phyloP scores from a whole-genome alignment of 1,284 basidiomycete genomes.

The Leucoagaricus sp. region DNA sequence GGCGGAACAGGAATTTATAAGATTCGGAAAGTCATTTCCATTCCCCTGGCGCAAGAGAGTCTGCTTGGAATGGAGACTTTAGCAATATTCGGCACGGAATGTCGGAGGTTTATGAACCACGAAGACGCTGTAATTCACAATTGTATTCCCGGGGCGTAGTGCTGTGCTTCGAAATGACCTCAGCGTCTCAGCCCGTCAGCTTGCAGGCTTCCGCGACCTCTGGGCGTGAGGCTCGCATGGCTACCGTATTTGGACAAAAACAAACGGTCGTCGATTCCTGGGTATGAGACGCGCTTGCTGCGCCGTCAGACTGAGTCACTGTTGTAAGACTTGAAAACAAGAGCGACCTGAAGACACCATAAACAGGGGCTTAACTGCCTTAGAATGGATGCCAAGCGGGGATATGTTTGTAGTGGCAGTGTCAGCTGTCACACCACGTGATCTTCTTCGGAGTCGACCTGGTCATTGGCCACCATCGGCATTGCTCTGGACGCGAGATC shows the following conservation, averaged over 20 bases:
- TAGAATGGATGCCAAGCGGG: neutral
- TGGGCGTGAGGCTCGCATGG: slow-evolving; percentile 11
- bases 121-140: slow-evolving; percentile 13
- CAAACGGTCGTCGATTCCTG: neutral
- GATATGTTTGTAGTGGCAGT: slow-evolving; percentile 4
- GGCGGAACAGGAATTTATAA: slow-evolving; percentile 12
- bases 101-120: slow-evolving; percentile 22
- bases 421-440: slow-evolving; percentile 11
- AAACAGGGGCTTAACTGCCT: slow-evolving; percentile 4
- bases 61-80: slow-evolving; percentile 20
- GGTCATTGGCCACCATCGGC: neutral
- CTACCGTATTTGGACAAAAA: neutral
- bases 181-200: slow-evolving; percentile 9
- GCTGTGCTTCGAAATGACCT: slow-evolving; percentile 19
- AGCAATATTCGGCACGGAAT: slow-evolving; percentile 21
- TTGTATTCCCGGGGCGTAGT: slow-evolving; percentile 14
- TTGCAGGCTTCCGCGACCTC: slow-evolving; percentile 14
- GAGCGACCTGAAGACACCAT: neutral
- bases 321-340: neutral
- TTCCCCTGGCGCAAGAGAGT: slow-evolving; percentile 16
- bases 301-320: neutral
- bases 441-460: neutral
- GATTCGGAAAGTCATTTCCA: slow-evolving; percentile 12
- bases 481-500: slow-evolving; percentile 9
- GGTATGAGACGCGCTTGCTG: neutral